Base-by-base conservation (phyloP, 2,329 filamentous ascomycete species). In the Davidsoniella neocaledoniae region DNA sequence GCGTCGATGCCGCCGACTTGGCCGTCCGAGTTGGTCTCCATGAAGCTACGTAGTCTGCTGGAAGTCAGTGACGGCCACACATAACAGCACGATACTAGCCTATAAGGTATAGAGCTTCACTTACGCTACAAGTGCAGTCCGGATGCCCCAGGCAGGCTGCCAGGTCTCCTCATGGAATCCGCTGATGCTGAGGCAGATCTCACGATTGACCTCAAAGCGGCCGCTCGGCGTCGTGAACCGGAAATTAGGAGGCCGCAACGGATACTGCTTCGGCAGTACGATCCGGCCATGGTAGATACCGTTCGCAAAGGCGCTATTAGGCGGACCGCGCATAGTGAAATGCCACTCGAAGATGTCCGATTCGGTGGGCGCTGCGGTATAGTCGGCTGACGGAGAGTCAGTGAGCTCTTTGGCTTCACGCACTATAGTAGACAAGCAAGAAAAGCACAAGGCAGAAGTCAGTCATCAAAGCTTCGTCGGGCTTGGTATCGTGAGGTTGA, bases 161-260 rank as follows among this genome's bases (percentile, higher is more conserved):
- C 91, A 98, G 14, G 86, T 94, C 68, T 96, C 91, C 64, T 96
- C 91, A 66, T 98, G 91, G 65, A 95, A 90, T 2, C 88, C 90
- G 48, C 79, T 85, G 59, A 96, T 98, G 59, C 79, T 86, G 14
- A 98, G 77, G 62, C 91, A 98, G 58, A 98, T 96, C 69, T 96
- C 90, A 56, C 91, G 79, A 63, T 98, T 98, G 50, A 87, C 81
- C 65, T 96, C 91, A 66, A 98, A 98, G 54, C 91, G 79, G 48
- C 90, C 91, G 23, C 79, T 85, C 0, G 91, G 87, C 0, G 91
- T 96, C 5, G 86, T 73, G 70, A 98, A 96, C 58, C 91, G 86
- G 70, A 98, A 96, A n/a, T 79, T 83, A 0, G 91, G 91, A 1
- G 91, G 91, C 1, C 88, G 84, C 2, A 95, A 76, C 0, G 91